Base-by-base conservation (phyloP, 345 rosid genomes). In the Noccaea bulbosa region DNA sequence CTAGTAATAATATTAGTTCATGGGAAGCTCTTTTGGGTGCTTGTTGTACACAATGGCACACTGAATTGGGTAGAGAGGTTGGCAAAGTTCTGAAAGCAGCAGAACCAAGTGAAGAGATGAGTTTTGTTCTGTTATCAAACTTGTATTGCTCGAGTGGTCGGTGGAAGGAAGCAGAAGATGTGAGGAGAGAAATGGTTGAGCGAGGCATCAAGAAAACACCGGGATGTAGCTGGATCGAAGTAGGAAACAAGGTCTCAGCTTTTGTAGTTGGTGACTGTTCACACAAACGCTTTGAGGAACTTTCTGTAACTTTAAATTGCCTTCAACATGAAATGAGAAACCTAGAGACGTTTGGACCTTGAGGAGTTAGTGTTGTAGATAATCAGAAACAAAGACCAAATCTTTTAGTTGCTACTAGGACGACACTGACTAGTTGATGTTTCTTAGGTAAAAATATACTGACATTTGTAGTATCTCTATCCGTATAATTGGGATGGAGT, bases 211-310 rank as follows among this genome's bases (percentile, higher is more conserved):
- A 78, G 79, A 91, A 91, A 79, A 75, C 33, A 58, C 91, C 88
- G 7, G 96, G 93, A 32, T 91, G 90, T 72, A 88, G 97, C 22
- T 88, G 97, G 97, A 85, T 89, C 39, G 87, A 87, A 77, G 85
- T 89, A 77, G 78, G 72, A 57, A 83, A 84, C 48, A 35, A 66
- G 8, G 80, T 89, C 47, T 75, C 76, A 2, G 72, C 69, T 44
- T 89, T 89, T 69, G 79, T 84, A 6, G 87, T 88, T 0, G 90
- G 92, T 33, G 70, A 79, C 37, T 38, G 59, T 72, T 77, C 78
- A 27, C 72, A 79, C 59, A 74, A 76, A 1, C 46, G 45, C 41
- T 37, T 57, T 54, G 83, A 75, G 12, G 87, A 85, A 57, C 40
- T 85, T 33, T 65, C 34, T 11, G 65, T 70, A 65, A 51, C 75